These are phyloP conservation scores for Mortierella sp. DNA, from an alignment of 371 early-diverging fungal species.

Conservation along the genomic window DNA sequence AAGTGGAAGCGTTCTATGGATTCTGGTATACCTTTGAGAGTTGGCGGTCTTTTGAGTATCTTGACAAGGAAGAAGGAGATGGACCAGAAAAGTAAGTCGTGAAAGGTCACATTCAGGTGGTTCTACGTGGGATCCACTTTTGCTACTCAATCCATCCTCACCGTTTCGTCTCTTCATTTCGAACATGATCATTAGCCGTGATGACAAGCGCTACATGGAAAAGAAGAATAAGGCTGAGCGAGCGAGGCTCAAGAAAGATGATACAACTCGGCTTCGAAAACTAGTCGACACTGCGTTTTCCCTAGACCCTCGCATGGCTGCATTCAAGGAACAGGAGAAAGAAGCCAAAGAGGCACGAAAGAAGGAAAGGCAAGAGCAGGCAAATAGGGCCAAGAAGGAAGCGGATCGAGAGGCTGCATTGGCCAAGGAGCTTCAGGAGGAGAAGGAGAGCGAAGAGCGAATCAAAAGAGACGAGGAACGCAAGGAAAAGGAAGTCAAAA, in stretches of 20 bases:
- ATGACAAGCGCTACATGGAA: constrained; percentile 95
- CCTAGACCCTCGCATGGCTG: constrained; percentile 90
- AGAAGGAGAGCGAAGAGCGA: constrained; percentile 64
- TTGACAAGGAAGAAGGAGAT: constrained; percentile 96
- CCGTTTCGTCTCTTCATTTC: not conserved
- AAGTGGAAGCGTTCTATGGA: constrained; percentile 95
- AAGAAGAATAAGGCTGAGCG: constrained; percentile 95
- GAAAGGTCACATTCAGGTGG: too few relatives aligned
- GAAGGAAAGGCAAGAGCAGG: constrained; percentile 81
- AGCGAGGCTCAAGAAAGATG: constrained; percentile 94
- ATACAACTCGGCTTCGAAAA: constrained; percentile 86
- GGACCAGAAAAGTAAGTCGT: constrained; percentile 74
- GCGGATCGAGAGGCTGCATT: constrained; percentile 66
- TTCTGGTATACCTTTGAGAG: constrained; percentile 97
- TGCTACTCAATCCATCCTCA: not conserved
- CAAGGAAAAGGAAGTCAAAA: constrained; percentile 75
- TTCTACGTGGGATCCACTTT: too few relatives aligned
- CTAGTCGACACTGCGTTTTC: constrained; percentile 79
- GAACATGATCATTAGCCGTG: constrained; percentile 65
- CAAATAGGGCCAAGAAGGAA: constrained; percentile 60
- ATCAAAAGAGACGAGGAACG: constrained; percentile 75
- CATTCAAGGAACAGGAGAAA: constrained; percentile 91
- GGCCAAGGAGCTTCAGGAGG: constrained; percentile 55
- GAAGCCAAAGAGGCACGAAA: constrained; percentile 89
- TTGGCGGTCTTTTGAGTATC: constrained; percentile 98